phyloP scores from a whole-genome alignment of 805 yeast species.

The Candida maltosa region DNA sequence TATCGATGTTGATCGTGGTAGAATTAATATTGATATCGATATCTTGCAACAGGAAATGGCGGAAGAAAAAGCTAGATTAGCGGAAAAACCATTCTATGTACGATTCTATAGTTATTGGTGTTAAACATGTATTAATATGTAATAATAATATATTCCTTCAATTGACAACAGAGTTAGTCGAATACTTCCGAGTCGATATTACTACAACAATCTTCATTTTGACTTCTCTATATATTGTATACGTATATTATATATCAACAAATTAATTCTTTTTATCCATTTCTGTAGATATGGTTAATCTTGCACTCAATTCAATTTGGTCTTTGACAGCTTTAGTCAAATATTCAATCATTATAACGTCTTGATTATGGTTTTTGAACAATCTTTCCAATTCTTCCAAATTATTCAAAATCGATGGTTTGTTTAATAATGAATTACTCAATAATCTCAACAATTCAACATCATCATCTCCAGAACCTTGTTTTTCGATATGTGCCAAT shows the following conservation, averaged over 20 bases:
- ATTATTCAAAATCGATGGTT: slow-evolving; percentile 48
- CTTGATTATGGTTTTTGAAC: slow-evolving; percentile 73
- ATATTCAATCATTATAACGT: slow-evolving; percentile 76
- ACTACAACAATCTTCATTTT: too few relatives aligned
- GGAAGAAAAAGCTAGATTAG: slow-evolving; percentile 26
- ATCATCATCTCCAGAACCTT: slow-evolving; percentile 37
- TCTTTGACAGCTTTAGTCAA: slow-evolving; percentile 81
- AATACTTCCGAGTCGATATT: too few relatives aligned
- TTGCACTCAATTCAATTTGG: slow-evolving; percentile 76
- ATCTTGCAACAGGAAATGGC: slow-evolving; percentile 32
- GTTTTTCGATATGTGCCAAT: slow-evolving; percentile 44
- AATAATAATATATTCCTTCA: too few relatives aligned
- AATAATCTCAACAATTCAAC: slow-evolving; percentile 65
- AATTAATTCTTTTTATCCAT: slow-evolving; percentile 5
- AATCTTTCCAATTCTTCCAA: slow-evolving; percentile 53
- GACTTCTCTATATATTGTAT: too few relatives aligned
- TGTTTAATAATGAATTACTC: slow-evolving; percentile 52
- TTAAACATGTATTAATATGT: slow-evolving; percentile 6
- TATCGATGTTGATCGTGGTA: slow-evolving; percentile 34
- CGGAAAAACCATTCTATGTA: slow-evolving; percentile 21
- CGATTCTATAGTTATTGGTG: slow-evolving; percentile 30
- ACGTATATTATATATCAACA: too few relatives aligned
- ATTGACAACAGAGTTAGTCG: too few relatives aligned
- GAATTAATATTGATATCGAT: slow-evolving; percentile 30
- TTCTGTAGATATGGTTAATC: slow-evolving; percentile 46